Base-by-base conservation (phyloP, 1,284 basidiomycete species). In the Xerocomus nothofagi region DNA sequence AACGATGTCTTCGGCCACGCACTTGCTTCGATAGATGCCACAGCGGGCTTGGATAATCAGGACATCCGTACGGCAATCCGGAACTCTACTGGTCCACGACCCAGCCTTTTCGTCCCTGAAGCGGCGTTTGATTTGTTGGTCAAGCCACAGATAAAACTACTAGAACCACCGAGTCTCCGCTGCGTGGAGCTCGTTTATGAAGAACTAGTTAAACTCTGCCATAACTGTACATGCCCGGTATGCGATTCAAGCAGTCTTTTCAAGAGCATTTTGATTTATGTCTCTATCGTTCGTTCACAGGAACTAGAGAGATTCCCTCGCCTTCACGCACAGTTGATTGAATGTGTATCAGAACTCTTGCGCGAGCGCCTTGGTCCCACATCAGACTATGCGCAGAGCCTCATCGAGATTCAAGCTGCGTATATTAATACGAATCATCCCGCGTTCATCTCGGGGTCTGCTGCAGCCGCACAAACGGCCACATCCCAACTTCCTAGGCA, bases 351-450 rank as follows among this genome's bases (percentile, higher is more conserved):
- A 0, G 97, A 99, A 63, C 80, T 99, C 14, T 75, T 99, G 36
- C 83, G 94, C 47, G 97, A 99, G 72, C 85, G 97, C 15, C 81
- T 99, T 7, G 94, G 95, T 1, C 97, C 97, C 1, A 98, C 97
- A 0, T 94, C 92, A 1, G 92, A 96, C 37, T 99, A 99, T 68
- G 91, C 96, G 3, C 91, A 94, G 62, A 95, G 91, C 64, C 76
- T 99, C 58, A 98, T 99, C 63, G 84, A 89, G 59, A 99, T 99
- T 50, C 97, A 99, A 71, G 93, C 93, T 1, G 95, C 97, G 11
- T 99, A 99, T 70, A 99, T 99, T 79, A 99, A 99, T 73, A 98
- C 95, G 50, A 97, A 96, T 68, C 93, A 97, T 65, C 93, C 93
- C n/a, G 79, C 80, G 30, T 96, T 95, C 69, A 86, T 93, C 53